Evolutionary conservation across 2,329 filamentous ascomycete genomes (phyloP).

Genomic region (Talaromyces sp.): DNA sequence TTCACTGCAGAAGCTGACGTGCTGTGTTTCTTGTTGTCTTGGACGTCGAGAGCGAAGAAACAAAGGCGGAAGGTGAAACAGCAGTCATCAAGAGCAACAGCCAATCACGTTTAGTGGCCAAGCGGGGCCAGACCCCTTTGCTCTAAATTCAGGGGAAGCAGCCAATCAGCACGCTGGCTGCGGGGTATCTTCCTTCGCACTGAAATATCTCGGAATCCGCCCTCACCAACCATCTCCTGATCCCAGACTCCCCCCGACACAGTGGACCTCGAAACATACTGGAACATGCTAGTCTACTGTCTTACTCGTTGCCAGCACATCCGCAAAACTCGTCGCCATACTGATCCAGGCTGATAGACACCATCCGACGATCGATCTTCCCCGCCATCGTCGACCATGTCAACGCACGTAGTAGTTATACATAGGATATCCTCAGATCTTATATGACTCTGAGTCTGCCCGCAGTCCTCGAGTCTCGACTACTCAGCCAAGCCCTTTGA

Average conservation of each 20-base stretch:
- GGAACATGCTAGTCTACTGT: not conserved
- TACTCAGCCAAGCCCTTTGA: not conserved
- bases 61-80: slow-evolving; percentile 1
- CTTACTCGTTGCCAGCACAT: not conserved
- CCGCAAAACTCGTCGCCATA: not conserved
- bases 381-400: slow-evolving; percentile 7
- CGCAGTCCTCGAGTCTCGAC: not conserved
- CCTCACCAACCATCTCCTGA: slow-evolving; percentile 1
- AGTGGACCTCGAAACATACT: not conserved
- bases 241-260: not conserved
- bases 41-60: not conserved
- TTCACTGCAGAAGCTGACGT: not conserved
- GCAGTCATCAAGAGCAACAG: not conserved
- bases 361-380: not conserved
- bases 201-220: not conserved
- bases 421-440: not conserved
- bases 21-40: not conserved
- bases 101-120: not conserved
- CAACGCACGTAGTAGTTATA: not conserved
- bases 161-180: not conserved
- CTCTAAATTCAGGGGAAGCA: not conserved
- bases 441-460: not conserved
- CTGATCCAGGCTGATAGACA: not conserved
- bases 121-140: not conserved
- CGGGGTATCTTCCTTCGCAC: not conserved